Evolutionary conservation across 2,329 filamentous ascomycete genomes (phyloP), one percentile per base, ranked within the genome.

Genomic region (Tolypocladium tropicale): DNA sequence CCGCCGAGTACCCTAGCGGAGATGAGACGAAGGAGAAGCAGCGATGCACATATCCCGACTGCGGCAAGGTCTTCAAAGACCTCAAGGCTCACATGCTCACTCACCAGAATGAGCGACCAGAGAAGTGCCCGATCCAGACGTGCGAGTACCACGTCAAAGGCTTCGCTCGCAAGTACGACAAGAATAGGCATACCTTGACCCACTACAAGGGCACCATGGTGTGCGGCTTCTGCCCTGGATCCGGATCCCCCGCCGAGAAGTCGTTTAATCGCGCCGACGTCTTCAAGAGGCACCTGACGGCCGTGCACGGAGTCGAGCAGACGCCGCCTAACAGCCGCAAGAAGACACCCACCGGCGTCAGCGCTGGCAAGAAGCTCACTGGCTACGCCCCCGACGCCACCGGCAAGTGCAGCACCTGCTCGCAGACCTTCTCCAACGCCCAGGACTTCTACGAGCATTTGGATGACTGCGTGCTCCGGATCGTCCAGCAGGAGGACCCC

Each of bases 381-480:
- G 83, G 82, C 55, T 90, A 90, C 66, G 80, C 87, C 23, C 80
- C 84, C 57, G 89, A 94, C 65, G 85, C 89, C 34, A 94, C 91
- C 16, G 93, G 92, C 73, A 96, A 94, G 76, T 97, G 94, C 74
- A 96, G 91, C 30, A 97, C 92, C 53, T 99, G 94, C 74, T 90
- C 89, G 16, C 83, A 85, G 57, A 96, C 88, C 14, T 97, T 97
- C 73, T 84, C 82, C 75, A 96, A 90, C 66, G 91, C 92, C 6
- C 93, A 97, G 70, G 93, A 97, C 74, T 97, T 97, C 74, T 97
- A 97, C 72, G 94, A 97, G 80, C 93, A 97, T 80, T 78, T 97
- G 68, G 93, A 88, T 64, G 84, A 88, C 73, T 88, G 85, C 67
- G 85, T 88, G 58, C 74, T 88, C 61, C 82, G 83, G 68, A 86